phyloP scores from a whole-genome alignment of 1,284 basidiomycete genomes.

The Microbotryum intermedium region DNA sequence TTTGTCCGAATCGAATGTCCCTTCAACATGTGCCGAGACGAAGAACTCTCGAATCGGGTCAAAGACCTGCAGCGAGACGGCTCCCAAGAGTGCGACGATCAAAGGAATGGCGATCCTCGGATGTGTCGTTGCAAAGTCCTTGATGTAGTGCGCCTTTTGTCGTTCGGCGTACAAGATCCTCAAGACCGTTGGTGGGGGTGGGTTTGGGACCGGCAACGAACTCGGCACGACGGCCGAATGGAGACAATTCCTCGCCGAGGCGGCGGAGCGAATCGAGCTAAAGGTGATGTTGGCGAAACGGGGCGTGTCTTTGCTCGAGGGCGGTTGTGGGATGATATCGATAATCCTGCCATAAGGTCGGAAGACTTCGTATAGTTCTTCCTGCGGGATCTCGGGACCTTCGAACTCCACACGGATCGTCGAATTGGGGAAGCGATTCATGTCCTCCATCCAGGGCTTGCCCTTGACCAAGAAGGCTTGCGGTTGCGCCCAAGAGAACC shows the following conservation, averaged over 20 bases:
- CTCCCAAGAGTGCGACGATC: constrained; percentile 76
- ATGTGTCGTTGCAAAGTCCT: constrained; percentile 76
- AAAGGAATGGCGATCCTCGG: constrained; percentile 80
- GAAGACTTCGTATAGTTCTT: constrained; percentile 26
- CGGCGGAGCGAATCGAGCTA: constrained; percentile 57
- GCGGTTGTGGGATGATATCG: constrained; percentile 55
- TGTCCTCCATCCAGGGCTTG: constrained; percentile 52
- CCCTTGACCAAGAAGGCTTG: constrained; percentile 29
- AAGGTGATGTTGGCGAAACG: constrained; percentile 60
- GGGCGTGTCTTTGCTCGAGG: constrained; percentile 58
- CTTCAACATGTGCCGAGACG: constrained; percentile 70
- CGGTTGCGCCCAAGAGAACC: too few relatives aligned
- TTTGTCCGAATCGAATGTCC: constrained; percentile 59
- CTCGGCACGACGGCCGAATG: constrained; percentile 55
- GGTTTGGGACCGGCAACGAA: constrained; percentile 29
- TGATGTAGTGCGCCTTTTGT: constrained; percentile 50
- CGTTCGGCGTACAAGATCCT: constrained; percentile 30
- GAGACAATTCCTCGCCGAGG: constrained; percentile 73
- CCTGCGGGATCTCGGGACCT: constrained; percentile 54
- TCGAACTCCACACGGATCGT: constrained; percentile 72
- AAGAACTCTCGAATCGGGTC: constrained; percentile 81
- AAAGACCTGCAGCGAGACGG: constrained; percentile 80
- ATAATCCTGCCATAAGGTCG: constrained; percentile 76
- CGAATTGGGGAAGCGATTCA: constrained; percentile 67
- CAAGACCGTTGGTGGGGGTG: constrained; percentile 15